A percentile compares a stretch with the other conserved stretches of the same genome.
phyloP scores from a whole-genome alignment of 306 rosid genomes.

The Begonia loranthoides region DNA sequence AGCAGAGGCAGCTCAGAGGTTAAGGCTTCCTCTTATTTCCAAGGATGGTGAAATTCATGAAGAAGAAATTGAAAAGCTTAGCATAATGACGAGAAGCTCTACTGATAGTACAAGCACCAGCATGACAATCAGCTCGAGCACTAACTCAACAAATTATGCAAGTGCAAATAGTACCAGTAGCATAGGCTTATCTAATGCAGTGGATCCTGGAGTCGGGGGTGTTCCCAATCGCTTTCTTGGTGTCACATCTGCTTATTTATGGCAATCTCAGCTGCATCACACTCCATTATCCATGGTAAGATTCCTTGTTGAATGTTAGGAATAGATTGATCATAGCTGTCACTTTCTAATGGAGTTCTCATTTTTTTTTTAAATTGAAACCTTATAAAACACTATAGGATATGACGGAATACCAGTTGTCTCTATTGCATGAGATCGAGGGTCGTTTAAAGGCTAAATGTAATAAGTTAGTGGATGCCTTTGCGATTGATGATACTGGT shows the following conservation, averaged over 20 bases:
- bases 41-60: constrained; percentile 81
- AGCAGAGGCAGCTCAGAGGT: constrained; percentile 88
- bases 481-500: constrained; percentile 69
- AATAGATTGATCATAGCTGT: constrained; percentile 5
- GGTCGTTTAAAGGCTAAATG: constrained; percentile 64
- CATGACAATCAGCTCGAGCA: constrained; percentile 39
- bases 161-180: constrained; percentile 39
- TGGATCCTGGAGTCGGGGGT: constrained; percentile 77
- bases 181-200: constrained; percentile 32
- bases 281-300: constrained; percentile 53
- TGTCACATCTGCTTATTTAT: constrained; percentile 69
- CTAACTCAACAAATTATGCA: constrained; percentile 49
- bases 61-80: constrained; percentile 80
- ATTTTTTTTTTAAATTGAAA: constrained; percentile 3
- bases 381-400: constrained; percentile 32
- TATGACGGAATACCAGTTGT: constrained; percentile 65
- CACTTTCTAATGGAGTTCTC: constrained; percentile 8
- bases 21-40: constrained; percentile 79
- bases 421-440: constrained; percentile 65
- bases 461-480: constrained; percentile 53
- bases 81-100: constrained; percentile 53
- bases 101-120: constrained; percentile 48
- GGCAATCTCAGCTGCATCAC: constrained; percentile 76
- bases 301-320: background rate
- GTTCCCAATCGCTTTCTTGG: constrained; percentile 80